Evolutionary conservation across 805 yeast species (phyloP), one percentile per base, ranked within the genome.

Genomic region (Metschnikowia lunata): DNA sequence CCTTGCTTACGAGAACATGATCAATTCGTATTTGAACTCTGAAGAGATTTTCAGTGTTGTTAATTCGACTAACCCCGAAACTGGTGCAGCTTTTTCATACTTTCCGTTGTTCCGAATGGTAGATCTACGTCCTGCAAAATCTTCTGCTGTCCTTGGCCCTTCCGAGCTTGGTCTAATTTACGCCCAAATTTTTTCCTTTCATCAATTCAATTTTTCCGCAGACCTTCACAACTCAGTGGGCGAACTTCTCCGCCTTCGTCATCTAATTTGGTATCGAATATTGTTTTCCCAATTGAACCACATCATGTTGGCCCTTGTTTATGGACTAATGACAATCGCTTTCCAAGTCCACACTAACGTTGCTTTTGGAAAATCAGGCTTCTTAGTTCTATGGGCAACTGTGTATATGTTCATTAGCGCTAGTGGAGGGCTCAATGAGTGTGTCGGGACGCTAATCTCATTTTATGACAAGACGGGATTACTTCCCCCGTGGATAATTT

Each of bases 131-230:
- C 61, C 59, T 3, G 37, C 58, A 1, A 18, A 13, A 9, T 44
- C 55, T 8, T 32, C 67, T 6, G 61, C 56, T 3, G 59, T 55
- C 6, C 44, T 65, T 18, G 69, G 69, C 0, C 69, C 70, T 7
- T 55, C 65, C 6, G 66, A 61, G 44, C 44, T 65, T 32, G 70
- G 69, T 4, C 48, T 65, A 30, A 56, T 65, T 14, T 65, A 65
- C 43, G 64, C 68, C 9, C 59, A 53, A 39, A 42, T 65, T 26
- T 63, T 64, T 43, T 56, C 68, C 18, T 60, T 65, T 49, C 66
- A 65, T 45, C 69, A 64, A 48, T 64, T 61, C 55, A 63, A 63
- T 39, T 64, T 65, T 45, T 56, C 64, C 4, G 45, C 55, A 4
- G 64, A 61, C 35, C 51, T 65, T 29, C 60, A 58, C 43, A 45